phyloP scores from a whole-genome alignment of 2,329 filamentous ascomycete species.

The Berkeleyomyces basicola region DNA sequence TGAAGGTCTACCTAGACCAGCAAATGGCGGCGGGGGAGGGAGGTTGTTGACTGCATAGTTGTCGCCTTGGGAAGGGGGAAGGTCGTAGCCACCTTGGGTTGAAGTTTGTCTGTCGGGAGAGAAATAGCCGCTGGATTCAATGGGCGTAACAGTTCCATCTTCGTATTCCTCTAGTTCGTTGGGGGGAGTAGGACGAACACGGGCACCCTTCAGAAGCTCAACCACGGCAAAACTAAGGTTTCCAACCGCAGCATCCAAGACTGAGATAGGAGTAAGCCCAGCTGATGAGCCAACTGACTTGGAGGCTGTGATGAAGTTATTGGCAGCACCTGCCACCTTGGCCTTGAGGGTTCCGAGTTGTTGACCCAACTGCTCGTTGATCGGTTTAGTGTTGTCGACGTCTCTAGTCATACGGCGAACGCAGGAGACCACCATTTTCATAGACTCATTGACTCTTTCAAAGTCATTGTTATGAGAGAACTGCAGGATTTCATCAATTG shows the following conservation, averaged over 20 bases:
- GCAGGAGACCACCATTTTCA: constrained; percentile 70
- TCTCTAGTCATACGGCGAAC: constrained; percentile 77
- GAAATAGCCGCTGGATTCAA: constrained; percentile 54
- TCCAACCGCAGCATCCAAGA: constrained; percentile 83
- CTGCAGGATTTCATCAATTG: constrained; percentile 78
- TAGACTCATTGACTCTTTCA: constrained; percentile 60
- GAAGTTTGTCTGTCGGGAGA: constrained; percentile 31
- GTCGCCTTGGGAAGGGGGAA: constrained; percentile 4
- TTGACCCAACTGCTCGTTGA: constrained; percentile 36
- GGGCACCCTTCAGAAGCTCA: constrained; percentile 67
- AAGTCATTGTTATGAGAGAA: constrained; percentile 58
- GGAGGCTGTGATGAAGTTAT: constrained; percentile 85
- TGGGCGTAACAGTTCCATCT: constrained; percentile 46
- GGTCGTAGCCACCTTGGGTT: constrained; percentile 7
- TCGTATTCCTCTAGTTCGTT: constrained; percentile 67
- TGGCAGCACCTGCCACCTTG: constrained; percentile 80
- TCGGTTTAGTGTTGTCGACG: constrained; percentile 42
- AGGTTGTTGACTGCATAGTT: constrained; percentile 17
- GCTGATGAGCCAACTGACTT: constrained; percentile 76
- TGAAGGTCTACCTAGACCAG: constrained; percentile 38
- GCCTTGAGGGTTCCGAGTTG: constrained; percentile 56
- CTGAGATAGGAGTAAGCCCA: constrained; percentile 79
- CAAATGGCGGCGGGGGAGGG: constrained; percentile 38
- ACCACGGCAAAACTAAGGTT: constrained; percentile 76
- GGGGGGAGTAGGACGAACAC: constrained; percentile 60